These are phyloP conservation scores for Grosmannia clavigera DNA, from an alignment of 2,329 filamentous ascomycete species.

Conservation along the genomic window DNA sequence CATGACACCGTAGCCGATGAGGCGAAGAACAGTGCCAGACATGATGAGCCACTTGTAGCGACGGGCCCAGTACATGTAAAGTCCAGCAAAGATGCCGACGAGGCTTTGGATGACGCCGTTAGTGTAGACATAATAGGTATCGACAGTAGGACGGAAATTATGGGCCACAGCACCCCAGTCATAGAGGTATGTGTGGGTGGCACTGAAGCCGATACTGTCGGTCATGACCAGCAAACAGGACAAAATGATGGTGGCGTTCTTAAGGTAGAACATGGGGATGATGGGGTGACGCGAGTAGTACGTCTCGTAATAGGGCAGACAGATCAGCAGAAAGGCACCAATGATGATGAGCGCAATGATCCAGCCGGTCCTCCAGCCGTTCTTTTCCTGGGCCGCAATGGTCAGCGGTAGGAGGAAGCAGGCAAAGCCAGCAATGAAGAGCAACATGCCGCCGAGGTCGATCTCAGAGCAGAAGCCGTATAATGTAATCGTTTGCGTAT, in stretches of 20 bases:
- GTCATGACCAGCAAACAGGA: constrained; percentile 24
- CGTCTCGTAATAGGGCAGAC: constrained; percentile 34
- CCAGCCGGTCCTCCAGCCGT: constrained; percentile 31
- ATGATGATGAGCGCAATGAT: constrained; percentile 31
- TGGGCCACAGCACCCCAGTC: constrained; percentile 7
- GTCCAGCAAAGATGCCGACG: constrained; percentile 6
- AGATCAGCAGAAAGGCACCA: constrained; percentile 26
- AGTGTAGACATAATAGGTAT: constrained; percentile 5
- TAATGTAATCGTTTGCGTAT: constrained; percentile 6
- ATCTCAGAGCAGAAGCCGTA: constrained; percentile 24
- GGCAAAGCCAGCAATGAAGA: constrained; percentile 35
- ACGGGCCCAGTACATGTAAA: constrained; percentile 5
- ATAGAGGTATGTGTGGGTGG: constrained; percentile 8
- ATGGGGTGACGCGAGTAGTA: constrained; percentile 29
- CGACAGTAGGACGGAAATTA: constrained; percentile 3
- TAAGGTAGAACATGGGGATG: constrained; percentile 32
- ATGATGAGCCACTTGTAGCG: constrained; percentile 9
- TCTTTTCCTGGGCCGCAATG: constrained; percentile 26
- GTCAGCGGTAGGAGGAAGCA: constrained; percentile 33
- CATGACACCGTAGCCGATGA: constrained; percentile 24
- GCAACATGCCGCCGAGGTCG: constrained; percentile 28
- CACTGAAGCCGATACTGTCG: constrained; percentile 7
- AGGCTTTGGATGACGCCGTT: constrained; percentile 8
- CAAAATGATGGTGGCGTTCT: constrained; percentile 27
- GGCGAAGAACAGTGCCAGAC: constrained; percentile 6